These are phyloP conservation scores for Funneliformis mosseae DNA, from an alignment of 192 early-diverging fungal genomes.

Conservation along the genomic window DNA sequence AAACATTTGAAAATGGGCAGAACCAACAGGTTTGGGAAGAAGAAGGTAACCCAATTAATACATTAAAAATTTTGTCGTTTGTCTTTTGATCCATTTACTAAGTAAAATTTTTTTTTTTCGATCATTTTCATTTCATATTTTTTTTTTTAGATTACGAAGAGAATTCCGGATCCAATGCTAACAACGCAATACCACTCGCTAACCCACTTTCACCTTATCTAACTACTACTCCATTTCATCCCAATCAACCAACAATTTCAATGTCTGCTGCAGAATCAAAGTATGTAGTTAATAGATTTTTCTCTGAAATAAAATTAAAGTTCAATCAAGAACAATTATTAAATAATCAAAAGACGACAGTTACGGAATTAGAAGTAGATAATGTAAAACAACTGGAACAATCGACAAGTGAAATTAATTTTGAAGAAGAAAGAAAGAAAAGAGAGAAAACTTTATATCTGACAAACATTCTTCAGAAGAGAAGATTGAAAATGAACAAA, in stretches of 20 bases:
- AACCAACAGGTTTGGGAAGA: constrained; percentile 6
- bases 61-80: not conserved
- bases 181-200: not conserved
- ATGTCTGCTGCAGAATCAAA: not conserved
- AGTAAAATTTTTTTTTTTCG: not conserved
- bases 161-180: not conserved
- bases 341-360: not conserved
- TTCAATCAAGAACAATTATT: not conserved
- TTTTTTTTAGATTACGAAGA: constrained; percentile 17
- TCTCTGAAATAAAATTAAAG: constrained; percentile 1
- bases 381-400: not conserved
- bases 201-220: constrained; percentile 7
- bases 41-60: not conserved
- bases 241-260: not conserved
- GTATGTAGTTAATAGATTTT: not conserved
- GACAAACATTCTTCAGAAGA: constrained; percentile 81
- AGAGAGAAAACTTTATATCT: constrained; percentile 47
- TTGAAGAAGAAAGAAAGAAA: constrained; percentile 35
- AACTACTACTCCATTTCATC: not conserved
- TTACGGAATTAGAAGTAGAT: not conserved
- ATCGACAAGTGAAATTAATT: constrained; percentile 30
- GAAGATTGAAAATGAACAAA: constrained; percentile 94
- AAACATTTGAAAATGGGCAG: not conserved
- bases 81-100: not conserved
- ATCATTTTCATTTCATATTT: not conserved